Evolutionary conservation across 768 basidiomycete genomes (phyloP).

Genomic region (Boletus eberwhitei): DNA sequence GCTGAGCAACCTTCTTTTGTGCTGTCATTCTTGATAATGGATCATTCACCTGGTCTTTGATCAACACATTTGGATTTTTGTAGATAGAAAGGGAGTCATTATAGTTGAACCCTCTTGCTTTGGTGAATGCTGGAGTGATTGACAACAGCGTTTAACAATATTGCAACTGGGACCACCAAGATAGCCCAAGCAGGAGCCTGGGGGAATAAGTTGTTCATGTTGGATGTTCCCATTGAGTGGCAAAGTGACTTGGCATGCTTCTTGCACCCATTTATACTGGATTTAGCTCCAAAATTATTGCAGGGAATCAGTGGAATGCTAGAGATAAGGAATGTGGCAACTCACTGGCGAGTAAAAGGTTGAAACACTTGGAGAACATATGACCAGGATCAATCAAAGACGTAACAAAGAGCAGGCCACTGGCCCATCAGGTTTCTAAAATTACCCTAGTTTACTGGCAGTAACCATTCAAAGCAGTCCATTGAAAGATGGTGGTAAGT

Average conservation of each 20-base stretch:
- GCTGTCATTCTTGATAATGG: conserved; percentile 63
- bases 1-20: conserved; percentile 63
- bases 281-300: neutral
- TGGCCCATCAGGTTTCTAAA: too few relatives aligned
- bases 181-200: neutral
- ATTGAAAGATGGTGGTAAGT: too few relatives aligned
- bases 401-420: neutral
- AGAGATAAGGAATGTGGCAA: neutral
- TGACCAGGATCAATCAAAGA: neutral
- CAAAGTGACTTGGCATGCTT: neutral
- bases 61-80: conserved; percentile 56
- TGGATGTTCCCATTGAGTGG: neutral
- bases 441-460: too few relatives aligned
- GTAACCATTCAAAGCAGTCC: too few relatives aligned
- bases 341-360: neutral
- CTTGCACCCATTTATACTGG: conserved; percentile 5
- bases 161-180: conserved; percentile 1
- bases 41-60: conserved; percentile 44
- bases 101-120: conserved; percentile 44
- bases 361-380: conserved; percentile 1
- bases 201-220: neutral
- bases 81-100: conserved; percentile 54
- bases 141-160: neutral
- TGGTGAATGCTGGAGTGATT: conserved; percentile 20
- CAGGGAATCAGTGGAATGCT: neutral